Base-by-base conservation (phyloP, 257 asterid genomes). In the Salvia splendens region DNA sequence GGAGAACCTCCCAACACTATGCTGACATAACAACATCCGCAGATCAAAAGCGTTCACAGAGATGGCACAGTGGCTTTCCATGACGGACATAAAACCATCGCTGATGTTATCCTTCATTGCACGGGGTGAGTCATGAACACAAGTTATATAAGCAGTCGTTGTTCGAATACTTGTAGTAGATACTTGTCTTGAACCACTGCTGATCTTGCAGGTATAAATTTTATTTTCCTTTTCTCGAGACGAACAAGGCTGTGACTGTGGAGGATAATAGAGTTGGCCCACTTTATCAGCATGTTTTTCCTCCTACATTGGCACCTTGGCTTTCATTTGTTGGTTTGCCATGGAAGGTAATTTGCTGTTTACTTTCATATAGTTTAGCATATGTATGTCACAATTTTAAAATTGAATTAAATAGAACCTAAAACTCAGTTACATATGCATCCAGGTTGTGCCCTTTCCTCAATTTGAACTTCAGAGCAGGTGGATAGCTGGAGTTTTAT, bases 311-410 rank as follows among this genome's bases (percentile, higher is more conserved):
- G 54, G 96, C 95, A 20, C 97, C 97, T 15, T 68, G 87, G 76
- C 89, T 90, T 71, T 93, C 99, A 35, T 93, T 90, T 75, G 89
- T 93, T 62, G 99, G 99, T 62, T 64, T 93, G 80, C 95, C 99
- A 11, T 88, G 97, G 99, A 93, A 88, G 99, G 99, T 24, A 24
- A 24, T 89, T 65, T 15, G 65, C 11, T 46, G 7, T 40, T 53
- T 6, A 35, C 6, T 42, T 65, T 68, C 42, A 49, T 11, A 32
- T n/a, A 14, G 14, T 14, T n/a, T 49, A 14, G 16, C 57, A 6
- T 30, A 12, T 17, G 49, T 24, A 24, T 2, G 30, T 24, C 30
- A 24, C 30, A 24, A 24, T 24, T 24, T 1, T 24, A 47, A 64
- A 49, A 50, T 7, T 67, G 61, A 62, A 8, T 10, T 15, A 30